A percentile compares a stretch with the other conserved stretches of the same genome.
phyloP scores from a whole-genome alignment of 2,329 filamentous ascomycete genomes.

The Capronia epimyces region DNA sequence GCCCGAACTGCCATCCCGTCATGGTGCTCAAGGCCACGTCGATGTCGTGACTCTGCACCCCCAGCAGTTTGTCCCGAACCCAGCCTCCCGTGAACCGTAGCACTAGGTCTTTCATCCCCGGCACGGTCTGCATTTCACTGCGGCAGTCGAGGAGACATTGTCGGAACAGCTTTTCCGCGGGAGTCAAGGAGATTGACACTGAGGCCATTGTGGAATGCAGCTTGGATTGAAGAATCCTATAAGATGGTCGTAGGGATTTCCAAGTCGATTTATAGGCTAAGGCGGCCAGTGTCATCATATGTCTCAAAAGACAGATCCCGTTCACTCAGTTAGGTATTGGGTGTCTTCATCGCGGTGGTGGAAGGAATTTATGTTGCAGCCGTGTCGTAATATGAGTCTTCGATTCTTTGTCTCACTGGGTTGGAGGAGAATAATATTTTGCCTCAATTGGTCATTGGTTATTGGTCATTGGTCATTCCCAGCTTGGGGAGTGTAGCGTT shows the following conservation, averaged over 20 bases:
- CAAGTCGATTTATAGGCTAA: not conserved
- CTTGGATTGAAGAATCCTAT: not conserved
- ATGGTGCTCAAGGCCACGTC: slow-evolving; percentile 47
- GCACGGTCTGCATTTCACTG: slow-evolving; percentile 16
- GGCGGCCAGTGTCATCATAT: slow-evolving; percentile 9
- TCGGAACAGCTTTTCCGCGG: slow-evolving; percentile 27
- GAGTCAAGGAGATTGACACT: slow-evolving; percentile 17
- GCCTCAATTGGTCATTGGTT: too few relatives aligned
- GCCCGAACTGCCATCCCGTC: slow-evolving; percentile 46
- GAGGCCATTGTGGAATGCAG: slow-evolving; percentile 12
- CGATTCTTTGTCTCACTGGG: not conserved
- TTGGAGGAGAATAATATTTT: not conserved
- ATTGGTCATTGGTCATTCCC: too few relatives aligned
- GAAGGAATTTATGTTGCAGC: not conserved
- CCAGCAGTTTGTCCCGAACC: slow-evolving; percentile 48
- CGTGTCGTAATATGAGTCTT: too few relatives aligned
- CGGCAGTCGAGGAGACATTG: slow-evolving; percentile 29
- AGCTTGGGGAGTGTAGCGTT: not conserved
- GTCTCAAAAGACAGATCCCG: not conserved
- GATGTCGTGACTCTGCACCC: slow-evolving; percentile 44
- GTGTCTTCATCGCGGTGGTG: not conserved
- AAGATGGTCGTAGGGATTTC: not conserved
- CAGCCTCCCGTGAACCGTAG: slow-evolving; percentile 47
- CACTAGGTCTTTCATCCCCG: slow-evolving; percentile 33
- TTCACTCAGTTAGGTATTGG: not conserved